Evolutionary conservation across 225 moss, liverwort and hornwort genomes (phyloP), one percentile per base, ranked within the genome.

Genomic region (Anthoceros angustus): DNA sequence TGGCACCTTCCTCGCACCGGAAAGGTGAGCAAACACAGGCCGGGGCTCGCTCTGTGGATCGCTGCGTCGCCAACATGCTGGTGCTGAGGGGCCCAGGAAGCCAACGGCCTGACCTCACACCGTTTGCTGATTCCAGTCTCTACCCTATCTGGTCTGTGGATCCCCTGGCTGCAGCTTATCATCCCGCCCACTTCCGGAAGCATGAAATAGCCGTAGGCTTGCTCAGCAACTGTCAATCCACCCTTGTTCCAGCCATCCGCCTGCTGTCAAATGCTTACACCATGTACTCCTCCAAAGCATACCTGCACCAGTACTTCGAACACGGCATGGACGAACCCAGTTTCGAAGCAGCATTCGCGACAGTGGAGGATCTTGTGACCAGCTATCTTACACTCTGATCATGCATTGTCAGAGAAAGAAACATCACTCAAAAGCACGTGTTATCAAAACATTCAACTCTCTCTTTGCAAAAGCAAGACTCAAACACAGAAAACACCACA

Each of bases 131-230:
- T 62, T 82, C 83, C 61, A 84, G 80, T 72, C 66, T 98, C 68
- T 98, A 98, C 72, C 98, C 92, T 7, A 64, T 78, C 12, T 98
- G 98, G 98, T 76, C 86, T 16, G 76, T 92, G 68, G 89, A 92
- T 41, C 85, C 88, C 0, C 63, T 98, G 20, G 82, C 83, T n/a
- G 76, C 86, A 61, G 86, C 89, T 39, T n/a, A 69, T 9, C 81
- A 71, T 64, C 42, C 78, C 8, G 70, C 70, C 65, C 70, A 73
- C 45, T 80, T 92, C 7, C 92, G 92, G 32, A 79, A 68, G 67
- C 86, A 86, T 26, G 85, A 86, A 40, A 74, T 89, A 75, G 87
- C 89, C 0, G 74, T 79, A 6, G 80, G 89, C 4, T 73, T 92
- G 46, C 63, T 98, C 11, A 92, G 86, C 77, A 98, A 98, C 64